phyloP scores from a whole-genome alignment of 108 stramenopile genomes.

The Nitzschia sp. region DNA sequence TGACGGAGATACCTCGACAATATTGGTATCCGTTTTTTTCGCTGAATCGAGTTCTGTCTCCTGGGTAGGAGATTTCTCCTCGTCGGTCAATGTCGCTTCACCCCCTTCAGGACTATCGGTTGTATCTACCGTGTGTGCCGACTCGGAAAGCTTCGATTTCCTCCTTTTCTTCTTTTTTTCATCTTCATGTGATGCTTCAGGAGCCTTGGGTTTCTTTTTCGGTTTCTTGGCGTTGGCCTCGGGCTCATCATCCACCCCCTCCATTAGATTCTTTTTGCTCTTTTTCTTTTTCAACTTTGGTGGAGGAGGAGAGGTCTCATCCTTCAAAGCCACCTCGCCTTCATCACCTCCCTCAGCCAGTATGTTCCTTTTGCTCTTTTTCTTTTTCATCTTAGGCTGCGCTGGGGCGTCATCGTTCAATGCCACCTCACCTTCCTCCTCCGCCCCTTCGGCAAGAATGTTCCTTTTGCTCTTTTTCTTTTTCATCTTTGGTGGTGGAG shows the following conservation, averaged over 20 bases:
- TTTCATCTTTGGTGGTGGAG: background rate
- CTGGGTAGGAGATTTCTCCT: background rate
- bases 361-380: background rate
- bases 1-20: too few relatives aligned
- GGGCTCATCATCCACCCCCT: background rate
- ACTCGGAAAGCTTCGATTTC: background rate
- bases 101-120: background rate
- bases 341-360: background rate
- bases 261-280: background rate
- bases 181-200: background rate
- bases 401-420: background rate
- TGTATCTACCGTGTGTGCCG: background rate
- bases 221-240: background rate
- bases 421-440: background rate
- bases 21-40: too few relatives aligned
- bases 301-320: background rate
- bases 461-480: conserved; percentile 1
- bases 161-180: conserved; percentile 3
- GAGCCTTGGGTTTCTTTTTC: background rate
- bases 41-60: too few relatives aligned
- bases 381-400: background rate
- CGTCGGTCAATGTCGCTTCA: background rate
- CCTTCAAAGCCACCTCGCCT: background rate
- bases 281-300: conserved; percentile 6
- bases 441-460: background rate